Percentiles rank a stretch among this genome's conserved stretches.
Evolutionary conservation across 2,329 filamentous ascomycete species (phyloP).

Genomic region (Amauroascus niger): DNA sequence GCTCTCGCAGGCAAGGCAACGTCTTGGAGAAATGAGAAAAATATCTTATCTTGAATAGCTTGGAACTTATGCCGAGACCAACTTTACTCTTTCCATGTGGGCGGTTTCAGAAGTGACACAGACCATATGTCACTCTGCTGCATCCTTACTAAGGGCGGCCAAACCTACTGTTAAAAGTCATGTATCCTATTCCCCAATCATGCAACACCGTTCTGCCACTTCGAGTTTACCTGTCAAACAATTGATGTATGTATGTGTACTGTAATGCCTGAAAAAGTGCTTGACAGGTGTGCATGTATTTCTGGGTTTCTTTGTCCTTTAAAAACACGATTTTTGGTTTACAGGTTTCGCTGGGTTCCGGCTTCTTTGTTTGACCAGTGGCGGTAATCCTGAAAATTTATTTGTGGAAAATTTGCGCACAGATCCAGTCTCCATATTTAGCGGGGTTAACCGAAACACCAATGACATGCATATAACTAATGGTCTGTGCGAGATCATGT

Average conservation of each 20-base stretch:
- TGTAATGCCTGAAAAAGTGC: too few species aligned
- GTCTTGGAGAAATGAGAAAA: conserved; percentile 96
- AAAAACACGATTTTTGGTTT: background rate
- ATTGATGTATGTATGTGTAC: too few species aligned
- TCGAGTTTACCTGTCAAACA: too few species aligned
- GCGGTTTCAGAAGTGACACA: background rate
- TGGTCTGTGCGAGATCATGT: too few species aligned
- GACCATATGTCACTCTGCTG: background rate
- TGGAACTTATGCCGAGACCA: background rate
- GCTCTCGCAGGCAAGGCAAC: conserved; percentile 65
- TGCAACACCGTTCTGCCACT: too few species aligned
- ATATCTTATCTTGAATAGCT: conserved; percentile 77
- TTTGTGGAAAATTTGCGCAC: background rate
- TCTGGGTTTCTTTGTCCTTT: background rate
- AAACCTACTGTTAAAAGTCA: background rate
- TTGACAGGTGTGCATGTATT: background rate
- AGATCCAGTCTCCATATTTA: background rate
- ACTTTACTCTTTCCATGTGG: background rate
- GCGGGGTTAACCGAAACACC: background rate
- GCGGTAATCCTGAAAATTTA: background rate
- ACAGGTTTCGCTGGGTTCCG: background rate
- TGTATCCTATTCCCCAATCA: too few species aligned
- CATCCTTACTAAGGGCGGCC: background rate
- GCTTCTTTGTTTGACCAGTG: conserved; percentile 3
- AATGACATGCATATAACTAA: background rate